Evolutionary conservation across 176 grass and related monocot species (phyloP), one percentile per base, ranked within the genome.

Genomic region (Luzula sylvatica): DNA sequence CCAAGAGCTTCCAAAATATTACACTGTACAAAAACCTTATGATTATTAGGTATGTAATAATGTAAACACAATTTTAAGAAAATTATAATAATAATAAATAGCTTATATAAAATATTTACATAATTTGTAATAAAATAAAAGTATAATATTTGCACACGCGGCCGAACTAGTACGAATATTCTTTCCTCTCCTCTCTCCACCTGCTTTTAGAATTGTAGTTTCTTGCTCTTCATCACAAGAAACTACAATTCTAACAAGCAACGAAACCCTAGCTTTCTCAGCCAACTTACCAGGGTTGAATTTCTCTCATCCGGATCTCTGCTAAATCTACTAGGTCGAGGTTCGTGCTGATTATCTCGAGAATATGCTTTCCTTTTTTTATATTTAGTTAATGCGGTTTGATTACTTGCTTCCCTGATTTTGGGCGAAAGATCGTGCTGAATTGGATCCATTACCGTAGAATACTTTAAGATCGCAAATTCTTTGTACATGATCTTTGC

Each of bases 261-360:
- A 30, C 18, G 13, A 46, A 64, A 64, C 59, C 41, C 39, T 30
- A 63, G 14, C 58, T 46, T 62, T 21, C 12, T 48, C 46, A 15
- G 58, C 23, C 24, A 8, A 29, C 17, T 30, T 48, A 15, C n/a
- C 29, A 49, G 24, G 23, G 58, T 23, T 32, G 21, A 11, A 24
- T 60, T 29, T 26, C 19, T 15, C 23, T 12, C 40, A 63, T 61
- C 40, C 44, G 58, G 46, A 63, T 63, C 59, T 49, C 13, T 23
- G 8, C 19, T 21, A 32, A 48, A 15, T n/a, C n/a, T n/a, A n/a
- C n/a, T n/a, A n/a, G 28, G 3, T 46, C 28, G 23, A 17, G 58
- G 42, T 64, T 49, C 23, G 59, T 64, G 15, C 4, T 45, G 20
- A 29, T 64, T 64, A 42, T 60, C 20, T 4, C 9, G 30, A 42